phyloP scores from a whole-genome alignment of 768 basidiomycete genomes.

The Pleurotus ostreatus region DNA sequence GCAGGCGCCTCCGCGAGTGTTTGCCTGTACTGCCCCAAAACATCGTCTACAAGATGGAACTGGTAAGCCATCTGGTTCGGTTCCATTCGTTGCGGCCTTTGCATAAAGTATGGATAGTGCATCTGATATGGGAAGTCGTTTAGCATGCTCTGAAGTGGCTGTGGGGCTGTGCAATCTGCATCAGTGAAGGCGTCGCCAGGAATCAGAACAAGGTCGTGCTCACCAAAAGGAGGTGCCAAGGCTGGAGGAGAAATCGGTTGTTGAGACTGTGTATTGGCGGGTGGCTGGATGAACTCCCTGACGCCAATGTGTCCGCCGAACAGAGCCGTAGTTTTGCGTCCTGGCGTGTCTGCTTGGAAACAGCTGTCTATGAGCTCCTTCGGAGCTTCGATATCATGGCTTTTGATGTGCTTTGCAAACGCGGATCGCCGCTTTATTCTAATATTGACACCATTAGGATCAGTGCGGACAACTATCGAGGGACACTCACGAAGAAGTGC shows the following conservation, averaged over 20 bases:
- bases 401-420: constrained; percentile 50
- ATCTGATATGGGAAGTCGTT: not conserved
- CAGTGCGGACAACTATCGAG: not conserved
- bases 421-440: constrained; percentile 66
- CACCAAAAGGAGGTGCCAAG: not conserved
- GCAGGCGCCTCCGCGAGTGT: not conserved
- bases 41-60: not conserved
- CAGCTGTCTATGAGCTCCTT: constrained; percentile 26
- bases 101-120: not conserved
- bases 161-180: no score
- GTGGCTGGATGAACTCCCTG: not conserved
- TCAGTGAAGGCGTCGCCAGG: no score
- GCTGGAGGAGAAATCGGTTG: not conserved
- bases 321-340: constrained; percentile 12
- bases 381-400: constrained; percentile 37
- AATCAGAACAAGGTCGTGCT: not conserved
- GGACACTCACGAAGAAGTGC: constrained; percentile 42
- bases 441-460: constrained; percentile 7
- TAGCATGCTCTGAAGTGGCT: no score
- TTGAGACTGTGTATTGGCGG: not conserved
- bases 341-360: constrained; percentile 22
- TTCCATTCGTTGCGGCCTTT: not conserved
- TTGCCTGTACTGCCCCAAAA: not conserved
- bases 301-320: constrained; percentile 7
- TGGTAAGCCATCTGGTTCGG: not conserved